These are phyloP conservation scores for Russula emetica DNA, from an alignment of 768 basidiomycete genomes.

Conservation along the genomic window DNA sequence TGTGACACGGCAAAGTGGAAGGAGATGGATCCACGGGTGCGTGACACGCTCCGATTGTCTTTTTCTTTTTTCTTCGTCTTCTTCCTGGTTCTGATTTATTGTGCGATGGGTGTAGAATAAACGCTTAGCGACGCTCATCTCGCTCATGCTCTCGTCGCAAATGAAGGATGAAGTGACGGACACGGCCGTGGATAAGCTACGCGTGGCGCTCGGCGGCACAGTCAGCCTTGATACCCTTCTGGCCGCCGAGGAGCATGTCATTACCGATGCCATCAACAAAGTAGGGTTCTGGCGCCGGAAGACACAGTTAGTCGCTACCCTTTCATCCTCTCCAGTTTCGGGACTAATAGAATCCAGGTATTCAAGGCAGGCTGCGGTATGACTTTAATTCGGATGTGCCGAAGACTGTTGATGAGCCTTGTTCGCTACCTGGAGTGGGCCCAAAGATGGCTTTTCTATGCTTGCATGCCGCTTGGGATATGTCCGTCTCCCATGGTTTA, in stretches of 20 bases:
- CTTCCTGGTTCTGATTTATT: not conserved
- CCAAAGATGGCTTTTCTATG: slow-evolving; percentile 94
- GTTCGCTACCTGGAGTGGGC: slow-evolving; percentile 85
- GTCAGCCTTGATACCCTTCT: slow-evolving; percentile 70
- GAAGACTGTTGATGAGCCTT: slow-evolving; percentile 81
- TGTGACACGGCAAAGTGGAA: slow-evolving; percentile 65
- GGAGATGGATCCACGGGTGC: slow-evolving; percentile 64
- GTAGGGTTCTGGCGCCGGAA: slow-evolving; percentile 93
- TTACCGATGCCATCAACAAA: slow-evolving; percentile 76
- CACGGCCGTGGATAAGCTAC: slow-evolving; percentile 70
- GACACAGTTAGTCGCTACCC: slow-evolving; percentile 53
- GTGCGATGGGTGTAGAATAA: slow-evolving; percentile 53
- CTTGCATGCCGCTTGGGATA: slow-evolving; percentile 78
- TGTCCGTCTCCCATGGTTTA: slow-evolving; percentile 43
- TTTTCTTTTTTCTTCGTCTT: not conserved
- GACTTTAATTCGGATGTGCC: slow-evolving; percentile 83
- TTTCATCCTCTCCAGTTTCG: not conserved
- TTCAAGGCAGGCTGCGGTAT: slow-evolving; percentile 67
- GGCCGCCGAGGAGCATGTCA: slow-evolving; percentile 53
- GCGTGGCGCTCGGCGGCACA: slow-evolving; percentile 70
- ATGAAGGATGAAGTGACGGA: slow-evolving; percentile 91
- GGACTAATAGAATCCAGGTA: slow-evolving; percentile 45
- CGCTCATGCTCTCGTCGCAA: slow-evolving; percentile 93
- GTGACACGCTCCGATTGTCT: slow-evolving; percentile 7
- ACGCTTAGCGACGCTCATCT: slow-evolving; percentile 81